phyloP scores from a whole-genome alignment of 2,329 filamentous ascomycete species.

The Ascochyta clinopodiicola region DNA sequence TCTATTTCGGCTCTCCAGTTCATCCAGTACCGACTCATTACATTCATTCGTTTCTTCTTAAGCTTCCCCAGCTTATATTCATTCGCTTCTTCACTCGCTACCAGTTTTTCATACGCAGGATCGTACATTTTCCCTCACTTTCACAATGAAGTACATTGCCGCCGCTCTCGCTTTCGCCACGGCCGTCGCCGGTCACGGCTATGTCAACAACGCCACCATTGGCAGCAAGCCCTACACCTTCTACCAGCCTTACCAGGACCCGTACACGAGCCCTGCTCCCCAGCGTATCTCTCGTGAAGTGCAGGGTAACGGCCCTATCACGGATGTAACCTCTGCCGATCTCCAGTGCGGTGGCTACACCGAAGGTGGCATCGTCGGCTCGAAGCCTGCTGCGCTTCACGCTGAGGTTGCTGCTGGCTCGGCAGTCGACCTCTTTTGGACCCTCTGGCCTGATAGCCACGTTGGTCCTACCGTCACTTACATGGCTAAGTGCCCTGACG shows the following conservation, averaged over 20 bases:
- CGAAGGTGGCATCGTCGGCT: conserved; percentile 58
- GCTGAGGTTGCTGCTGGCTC: conserved; percentile 62
- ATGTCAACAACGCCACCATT: conserved; percentile 46
- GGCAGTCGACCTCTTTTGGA: conserved; percentile 61
- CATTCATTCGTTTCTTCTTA: conserved; percentile 25
- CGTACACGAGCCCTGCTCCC: conserved; percentile 46
- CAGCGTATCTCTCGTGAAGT: conserved; percentile 64
- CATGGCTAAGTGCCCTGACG: conserved; percentile 64
- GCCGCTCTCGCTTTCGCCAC: conserved; percentile 37
- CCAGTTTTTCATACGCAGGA: conserved; percentile 13
- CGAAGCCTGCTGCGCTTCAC: conserved; percentile 61
- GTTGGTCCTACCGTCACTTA: conserved; percentile 65
- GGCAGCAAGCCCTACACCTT: conserved; percentile 40
- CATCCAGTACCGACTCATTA: conserved; percentile 26
- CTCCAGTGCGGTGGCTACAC: conserved; percentile 64
- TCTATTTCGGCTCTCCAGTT: conserved; percentile 28
- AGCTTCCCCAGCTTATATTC: conserved; percentile 19
- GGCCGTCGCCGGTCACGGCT: conserved; percentile 44
- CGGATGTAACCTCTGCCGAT: conserved; percentile 60
- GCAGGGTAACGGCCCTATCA: conserved; percentile 65
- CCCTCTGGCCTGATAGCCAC: conserved; percentile 57
- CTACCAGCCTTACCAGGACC: conserved; percentile 47
- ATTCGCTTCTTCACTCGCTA: conserved; percentile 18
- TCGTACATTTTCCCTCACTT: conserved; percentile 13
- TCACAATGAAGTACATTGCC: conserved; percentile 44